phyloP scores from a whole-genome alignment of 495 filamentous ascomycete genomes.

The Ascodesmis nigricans region DNA sequence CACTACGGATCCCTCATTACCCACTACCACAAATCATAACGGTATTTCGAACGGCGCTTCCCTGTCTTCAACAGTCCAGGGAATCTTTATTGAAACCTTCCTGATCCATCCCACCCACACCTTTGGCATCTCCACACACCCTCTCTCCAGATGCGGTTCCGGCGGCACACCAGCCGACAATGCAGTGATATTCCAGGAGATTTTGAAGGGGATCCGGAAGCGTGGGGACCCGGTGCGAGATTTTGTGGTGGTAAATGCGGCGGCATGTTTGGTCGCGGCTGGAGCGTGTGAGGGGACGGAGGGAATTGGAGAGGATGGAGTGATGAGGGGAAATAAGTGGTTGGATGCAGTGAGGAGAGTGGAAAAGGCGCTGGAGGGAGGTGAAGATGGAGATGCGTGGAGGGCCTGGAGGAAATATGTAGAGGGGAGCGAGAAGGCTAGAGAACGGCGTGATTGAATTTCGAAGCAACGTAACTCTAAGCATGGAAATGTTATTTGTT shows the following conservation, averaged over 20 bases:
- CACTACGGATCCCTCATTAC: too few relatives aligned
- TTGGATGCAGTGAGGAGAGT: conserved; percentile 90
- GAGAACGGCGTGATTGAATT: too few relatives aligned
- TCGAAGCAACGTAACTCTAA: too few relatives aligned
- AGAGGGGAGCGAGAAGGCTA: conserved; percentile 26
- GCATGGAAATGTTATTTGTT: too few relatives aligned
- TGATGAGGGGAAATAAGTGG: conserved; percentile 67
- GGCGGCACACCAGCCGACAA: conserved; percentile 77
- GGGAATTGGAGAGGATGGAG: conserved; percentile 40
- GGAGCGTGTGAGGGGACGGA: conserved; percentile 64
- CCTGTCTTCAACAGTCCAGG: conserved; percentile 3
- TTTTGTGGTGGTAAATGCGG: conserved; percentile 86
- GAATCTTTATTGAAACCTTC: conserved; percentile 47
- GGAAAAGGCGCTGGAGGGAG: conserved; percentile 57
- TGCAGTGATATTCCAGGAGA: conserved; percentile 52
- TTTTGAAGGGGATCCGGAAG: conserved; percentile 50
- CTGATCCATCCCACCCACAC: conserved; percentile 45
- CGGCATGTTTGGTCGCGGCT: conserved; percentile 58
- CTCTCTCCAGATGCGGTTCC: conserved; percentile 44
- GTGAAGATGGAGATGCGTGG: conserved; percentile 61
- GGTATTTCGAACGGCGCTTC: conserved; percentile 24
- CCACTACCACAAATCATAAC: too few relatives aligned
- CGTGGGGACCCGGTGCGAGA: conserved; percentile 68
- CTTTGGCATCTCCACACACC: conserved; percentile 60
- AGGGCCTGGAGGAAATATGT: conserved; percentile 49